Base-by-base conservation (phyloP, 202 grass and related monocot species). In the Musa balbisiana region DNA sequence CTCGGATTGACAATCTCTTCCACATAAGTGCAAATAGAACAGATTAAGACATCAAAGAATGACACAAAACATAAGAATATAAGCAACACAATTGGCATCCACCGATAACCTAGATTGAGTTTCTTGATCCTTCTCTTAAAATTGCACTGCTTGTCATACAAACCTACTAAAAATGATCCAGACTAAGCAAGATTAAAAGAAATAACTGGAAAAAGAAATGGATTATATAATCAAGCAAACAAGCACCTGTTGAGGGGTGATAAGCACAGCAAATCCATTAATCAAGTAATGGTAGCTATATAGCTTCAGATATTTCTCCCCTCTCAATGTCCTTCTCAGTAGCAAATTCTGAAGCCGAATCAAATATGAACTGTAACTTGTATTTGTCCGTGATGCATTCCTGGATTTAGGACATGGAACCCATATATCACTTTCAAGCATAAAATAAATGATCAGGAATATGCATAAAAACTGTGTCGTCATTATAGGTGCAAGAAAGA, bases 231-330 rank as follows among this genome's bases (percentile, higher is more conserved):
- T 75, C 12, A 67, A 26, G 29, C 53, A 60, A 69, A 13, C 62
- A 24, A 29, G 80, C 86, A 99, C 95, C 95, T 99, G 95, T 66
- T 82, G 79, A 84, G 91, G 69, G 79, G 88, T 99, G 74, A 99
- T 86, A 72, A 88, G 83, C 85, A 92, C 84, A 76, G 95, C 85
- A 83, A 99, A 99, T 74, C 95, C 95, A 76, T 99, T 99, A 77
- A 99, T 84, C 81, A 99, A 86, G 81, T 94, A 99, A 85, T 81
- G 91, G 77, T 88, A 99, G 85, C 87, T 94, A 80, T 99, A 99
- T 53, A 99, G 80, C 55, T 98, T 99, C 76, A 85, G 65, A 78
- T 94, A 99, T 72, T 65, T 81, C 80, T 92, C 83, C 74, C 95
- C 91, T 87, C 79, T 90, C 76, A 99, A 79, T 10, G 95, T 86